Evolutionary conservation across 345 rosid genomes (phyloP), one percentile per base, ranked within the genome.

Genomic region (Salix dunnii): DNA sequence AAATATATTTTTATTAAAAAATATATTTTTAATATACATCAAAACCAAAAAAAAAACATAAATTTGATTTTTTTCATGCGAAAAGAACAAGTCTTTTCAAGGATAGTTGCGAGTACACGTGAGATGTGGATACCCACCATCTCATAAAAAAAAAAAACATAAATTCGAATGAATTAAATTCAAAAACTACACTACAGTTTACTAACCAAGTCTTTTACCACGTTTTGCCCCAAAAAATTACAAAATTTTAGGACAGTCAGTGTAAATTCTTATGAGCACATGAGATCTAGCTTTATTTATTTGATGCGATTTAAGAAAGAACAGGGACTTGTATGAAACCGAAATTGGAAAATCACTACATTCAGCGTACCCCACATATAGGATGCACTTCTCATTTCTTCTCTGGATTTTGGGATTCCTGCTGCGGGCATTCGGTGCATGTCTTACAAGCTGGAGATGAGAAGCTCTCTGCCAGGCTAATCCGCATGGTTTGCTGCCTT

Each of bases 401-500:
- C 70, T 25, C 70, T 12, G 66, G 58, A 21, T 74, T 21, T 16
- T 62, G 38, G 25, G 70, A 48, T 68, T 68, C 73, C 70, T 35
- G 61, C 18, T 21, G 74, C n/a, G 68, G 68, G 66, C 80, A 77
- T 18, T 68, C n/a, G 25, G 84, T 83, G 81, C 87, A 75, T 31
- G 88, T 76, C 9, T 73, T 71, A n/a, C 87, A 76, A 72, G 79
- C 82, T 0, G 81, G 83, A 74, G 89, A 71, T 13, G 87, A 75
- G 60, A 73, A 60, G 62, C 61, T 81, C 80, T 86, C 91, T 1
- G 80, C 79, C 3, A 91, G 68, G 70, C 79, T 86, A 11, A 96
- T 84, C 46, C 97, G 89, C 78, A 87, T 66, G 9, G 95, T 83
- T 82, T 87, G 90, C 68, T 78, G 87, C 72, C 88, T 87, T 78